These are phyloP conservation scores for Trifolium repens DNA, from an alignment of 306 rosid species.

Conservation along the genomic window DNA sequence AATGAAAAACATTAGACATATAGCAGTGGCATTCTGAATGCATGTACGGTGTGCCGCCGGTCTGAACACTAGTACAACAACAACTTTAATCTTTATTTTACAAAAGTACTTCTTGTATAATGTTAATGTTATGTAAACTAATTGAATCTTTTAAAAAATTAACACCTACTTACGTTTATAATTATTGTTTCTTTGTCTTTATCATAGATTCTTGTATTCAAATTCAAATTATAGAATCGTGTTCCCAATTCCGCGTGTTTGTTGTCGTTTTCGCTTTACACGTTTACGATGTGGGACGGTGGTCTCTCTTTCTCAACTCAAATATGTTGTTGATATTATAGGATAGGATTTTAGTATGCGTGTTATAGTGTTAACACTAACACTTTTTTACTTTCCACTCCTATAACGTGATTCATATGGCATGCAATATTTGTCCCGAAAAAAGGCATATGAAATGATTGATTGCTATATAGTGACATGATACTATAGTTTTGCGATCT, in stretches of 20 bases:
- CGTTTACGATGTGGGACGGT: neutral
- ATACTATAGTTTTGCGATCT: too few species aligned
- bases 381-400: neutral
- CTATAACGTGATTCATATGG: slow-evolving; percentile 36
- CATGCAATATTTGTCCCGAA: neutral
- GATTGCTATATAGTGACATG: too few species aligned
- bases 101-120: too few species aligned
- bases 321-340: neutral
- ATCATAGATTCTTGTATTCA: neutral
- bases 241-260: neutral
- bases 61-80: too few species aligned
- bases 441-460: neutral
- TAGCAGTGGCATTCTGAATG: too few species aligned
- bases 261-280: neutral
- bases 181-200: too few species aligned
- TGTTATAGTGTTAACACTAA: neutral
- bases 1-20: too few species aligned
- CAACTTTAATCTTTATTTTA: too few species aligned
- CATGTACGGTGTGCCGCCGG: too few species aligned
- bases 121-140: too few species aligned
- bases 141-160: too few species aligned
- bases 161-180: too few species aligned
- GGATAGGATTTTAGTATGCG: neutral
- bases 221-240: neutral
- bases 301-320: slow-evolving; percentile 18